Base-by-base conservation (phyloP, 371 early-diverging fungal genomes). In the Rhizopus microsporus region DNA sequence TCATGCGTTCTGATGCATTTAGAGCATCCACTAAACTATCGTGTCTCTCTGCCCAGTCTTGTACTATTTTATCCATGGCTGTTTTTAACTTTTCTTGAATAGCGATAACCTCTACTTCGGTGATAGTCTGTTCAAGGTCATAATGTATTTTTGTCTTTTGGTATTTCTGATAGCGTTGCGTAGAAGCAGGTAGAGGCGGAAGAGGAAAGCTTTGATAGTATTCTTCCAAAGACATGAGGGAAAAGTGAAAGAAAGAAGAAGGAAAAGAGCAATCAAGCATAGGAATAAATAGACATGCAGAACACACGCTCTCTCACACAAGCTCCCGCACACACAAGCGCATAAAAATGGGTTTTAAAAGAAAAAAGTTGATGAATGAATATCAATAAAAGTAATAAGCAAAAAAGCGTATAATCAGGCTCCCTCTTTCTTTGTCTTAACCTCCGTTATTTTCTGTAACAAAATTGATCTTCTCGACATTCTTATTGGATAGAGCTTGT, bases 21-120 rank as follows among this genome's bases (percentile, higher is more conserved):
- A 67, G 23, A 5, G 52, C 30, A 39, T 62, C 50, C 8, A 59
- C 48, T n/a, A 67, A 33, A 6, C 17, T 8, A 40, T 62, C 56
- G 13, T 67, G 54, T 29, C 49, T 59, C 12, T 67, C 54, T 33
- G 54, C 30, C 63, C 63, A 67, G n/a, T 30, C 40, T 2, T 34
- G 3, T 5, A 54, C 43, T 0, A 57, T 37, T 13, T 59, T 52
- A 13, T 63, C 60, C 33, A 63, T 48, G 9, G 57, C 54, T 0
- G 15, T 23, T n/a, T 59, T 43, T 5, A 67, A 13, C 8, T 31
- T 47, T 16, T 50, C 38, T 55, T 56, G 62, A 23, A 67, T 33
- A 7, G 50, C 51, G 7, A 32, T 39, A 38, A 48, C 58, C 17
- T 62, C 56, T 3, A 63, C 49, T 34, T 65, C 34, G 7, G 17